A percentile compares a stretch with the other conserved stretches of the same genome.
These are phyloP conservation scores for Mucor velutinosus DNA, from an alignment of 371 early-diverging fungal species.

Conservation along the genomic window DNA sequence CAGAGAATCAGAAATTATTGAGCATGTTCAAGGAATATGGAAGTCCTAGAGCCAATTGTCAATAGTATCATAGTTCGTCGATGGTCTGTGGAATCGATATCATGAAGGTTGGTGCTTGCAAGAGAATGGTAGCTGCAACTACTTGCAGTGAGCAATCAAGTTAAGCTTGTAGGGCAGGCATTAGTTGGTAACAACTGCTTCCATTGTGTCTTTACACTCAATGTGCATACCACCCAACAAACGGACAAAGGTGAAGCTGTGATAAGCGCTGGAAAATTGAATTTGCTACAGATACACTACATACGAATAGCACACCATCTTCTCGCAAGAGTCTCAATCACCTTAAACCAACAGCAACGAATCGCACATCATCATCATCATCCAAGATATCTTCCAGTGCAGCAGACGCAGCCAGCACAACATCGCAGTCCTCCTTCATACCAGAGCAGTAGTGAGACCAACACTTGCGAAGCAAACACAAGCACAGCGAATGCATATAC, in stretches of 20 bases:
- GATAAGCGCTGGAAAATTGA: conserved; percentile 88
- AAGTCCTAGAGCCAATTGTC: conserved; percentile 80
- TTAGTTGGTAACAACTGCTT: conserved; percentile 66
- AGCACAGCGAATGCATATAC: not conserved
- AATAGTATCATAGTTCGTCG: conserved; percentile 71
- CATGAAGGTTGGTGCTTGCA: conserved; percentile 74
- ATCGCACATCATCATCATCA: not conserved
- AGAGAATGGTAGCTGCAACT: conserved; percentile 87
- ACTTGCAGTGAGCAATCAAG: conserved; percentile 88
- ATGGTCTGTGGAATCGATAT: conserved; percentile 76
- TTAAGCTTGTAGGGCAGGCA: conserved; percentile 21
- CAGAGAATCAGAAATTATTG: conserved; percentile 39
- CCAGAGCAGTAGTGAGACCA: not conserved
- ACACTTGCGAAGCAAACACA: not conserved
- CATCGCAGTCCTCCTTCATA: not conserved
- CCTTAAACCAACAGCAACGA: not conserved
- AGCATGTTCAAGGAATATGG: conserved; percentile 74
- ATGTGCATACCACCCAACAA: conserved; percentile 81
- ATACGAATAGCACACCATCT: too few species aligned
- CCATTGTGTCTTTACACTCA: conserved; percentile 93
- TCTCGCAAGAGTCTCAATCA: not conserved
- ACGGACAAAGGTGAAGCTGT: conserved; percentile 81
- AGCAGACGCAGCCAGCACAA: not conserved
- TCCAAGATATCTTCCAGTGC: not conserved
- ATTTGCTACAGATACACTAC: conserved; percentile 66